Evolutionary conservation across 306 rosid species (phyloP), one percentile per base, ranked within the genome.

Genomic region (Lupinus albus): DNA sequence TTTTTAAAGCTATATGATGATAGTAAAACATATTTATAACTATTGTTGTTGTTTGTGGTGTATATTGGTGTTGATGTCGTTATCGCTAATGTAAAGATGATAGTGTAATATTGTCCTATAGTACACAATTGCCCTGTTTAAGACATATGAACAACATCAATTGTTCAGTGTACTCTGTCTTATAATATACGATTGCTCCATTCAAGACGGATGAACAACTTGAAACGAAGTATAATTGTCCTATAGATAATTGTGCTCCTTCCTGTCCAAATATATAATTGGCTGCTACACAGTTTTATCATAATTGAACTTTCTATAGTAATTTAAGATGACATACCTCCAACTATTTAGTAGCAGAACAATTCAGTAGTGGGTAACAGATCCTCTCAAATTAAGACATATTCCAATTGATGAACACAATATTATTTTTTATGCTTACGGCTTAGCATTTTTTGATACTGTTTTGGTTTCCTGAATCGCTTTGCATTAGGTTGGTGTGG

Each of bases 401-500:
- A 64, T 68, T 54, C 38, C 72, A 59, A 51, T 15, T 62, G 49
- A 52, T 33, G 52, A 61, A 67, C 57, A 48, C 57, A 42, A 15
- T 62, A 20, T 18, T 10, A 11, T 59, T 50, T 17, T 33, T 68
- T 73, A 49, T 60, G 44, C 58, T 54, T 44, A 36, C 33, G 53
- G 44, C 58, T 54, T 44, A 36, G 21, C 30, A 44, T 76, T 71
- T 45, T 56, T 47, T 15, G 11, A 63, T 67, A 70, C 50, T 62
- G 33, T 68, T 50, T 70, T 70, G 52, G 45, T 55, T 73, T 69
- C 39, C 20, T 65, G 61, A 35, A 52, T 73, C 20, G 57, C 51
- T 20, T 8, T 73, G 48, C 55, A 13, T 74, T 61, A 93, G 98
- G 99, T 93, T 74, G 99, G 99, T 77, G 99, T 93, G 74, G 99